Base-by-base conservation (phyloP, 192 early-diverging fungal genomes). In the Backusella westeae region DNA sequence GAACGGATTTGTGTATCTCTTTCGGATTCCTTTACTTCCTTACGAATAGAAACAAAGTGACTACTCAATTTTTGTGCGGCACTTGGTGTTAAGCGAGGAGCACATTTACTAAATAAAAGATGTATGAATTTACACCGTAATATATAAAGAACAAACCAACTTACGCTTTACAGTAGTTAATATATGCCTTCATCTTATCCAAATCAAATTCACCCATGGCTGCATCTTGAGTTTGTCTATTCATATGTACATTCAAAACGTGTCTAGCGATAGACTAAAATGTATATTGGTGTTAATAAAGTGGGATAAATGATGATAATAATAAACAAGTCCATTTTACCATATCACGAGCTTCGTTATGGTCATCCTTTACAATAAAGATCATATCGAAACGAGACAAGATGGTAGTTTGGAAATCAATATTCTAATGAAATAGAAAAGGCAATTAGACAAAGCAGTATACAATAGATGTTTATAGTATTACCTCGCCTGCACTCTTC, bases 361-460 rank as follows among this genome's bases (percentile, higher is more conserved):
- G 97, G 81, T 96, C 97, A 84, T 99, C 98, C 77, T 94, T 94
- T 38, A 99, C 92, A 78, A 99, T 98, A 75, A 99, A 99, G 76
- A 99, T 99, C 91, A 99, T 93, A 85, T 99, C 98, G 73, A 99
- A 99, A 85, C 98, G 92, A 56, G 98, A 99, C 85, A 99, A 90
- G 75, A 99, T 98, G 3, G 98, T 99, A 1, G 96, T 94, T 89
- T 99, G 98, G 86, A 99, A 99, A 86, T 99, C 98, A 79, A 99
- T 99, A 78, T 99, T 99, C 90, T 92, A 72, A 65, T 34, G 6
- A 32, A 9, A 44, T 23, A 67, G 0, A 19, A 21, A 21, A 69
- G 32, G 2, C 7, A 34, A 53, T 19, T 34, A 23, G 53, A 23
- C 10, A 7, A 8, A 56, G 9, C 3, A 12, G 10, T 23, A 6